These are phyloP conservation scores for Scleroderma bovista DNA, from an alignment of 768 basidiomycete species.

Conservation along the genomic window DNA sequence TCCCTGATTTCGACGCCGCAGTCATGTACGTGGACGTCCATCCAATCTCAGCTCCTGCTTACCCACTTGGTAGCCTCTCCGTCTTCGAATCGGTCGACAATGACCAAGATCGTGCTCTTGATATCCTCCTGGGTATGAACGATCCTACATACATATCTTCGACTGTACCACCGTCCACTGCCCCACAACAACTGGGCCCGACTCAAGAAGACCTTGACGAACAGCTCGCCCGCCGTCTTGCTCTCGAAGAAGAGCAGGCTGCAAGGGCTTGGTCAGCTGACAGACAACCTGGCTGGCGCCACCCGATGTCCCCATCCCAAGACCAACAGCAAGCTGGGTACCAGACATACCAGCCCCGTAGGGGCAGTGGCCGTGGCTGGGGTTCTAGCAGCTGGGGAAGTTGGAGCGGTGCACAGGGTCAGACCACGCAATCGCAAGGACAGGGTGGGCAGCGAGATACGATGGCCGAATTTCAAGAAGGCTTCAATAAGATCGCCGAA, in stretches of 20 bases:
- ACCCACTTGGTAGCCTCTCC: slow-evolving; percentile 40
- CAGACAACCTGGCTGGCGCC: slow-evolving; percentile 1
- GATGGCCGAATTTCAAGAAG: slow-evolving; percentile 66
- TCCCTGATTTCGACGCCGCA: slow-evolving; percentile 75
- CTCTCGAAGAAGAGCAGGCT: slow-evolving; percentile 51
- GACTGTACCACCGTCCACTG: slow-evolving; percentile 11
- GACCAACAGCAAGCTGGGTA: slow-evolving; percentile 12
- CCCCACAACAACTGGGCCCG: slow-evolving; percentile 19
- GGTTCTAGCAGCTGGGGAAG: background rate
- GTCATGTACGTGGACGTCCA: slow-evolving; percentile 44
- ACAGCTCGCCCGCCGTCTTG: slow-evolving; percentile 66
- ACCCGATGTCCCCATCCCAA: background rate
- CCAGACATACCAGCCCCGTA: slow-evolving; percentile 22
- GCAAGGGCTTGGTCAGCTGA: background rate
- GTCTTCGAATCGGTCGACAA: slow-evolving; percentile 70
- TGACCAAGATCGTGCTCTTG: slow-evolving; percentile 71
- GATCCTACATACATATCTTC: slow-evolving; percentile 68
- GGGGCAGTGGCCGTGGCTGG: slow-evolving; percentile 2
- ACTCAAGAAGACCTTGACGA: slow-evolving; percentile 74
- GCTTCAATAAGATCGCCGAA: slow-evolving; percentile 72
- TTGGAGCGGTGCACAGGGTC: slow-evolving; percentile 6
- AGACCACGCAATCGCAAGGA: slow-evolving; percentile 8
- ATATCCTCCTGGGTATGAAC: slow-evolving; percentile 77
- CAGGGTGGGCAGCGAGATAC: slow-evolving; percentile 41
- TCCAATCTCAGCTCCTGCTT: background rate